Conservation (phyloP, 1,284 basidiomycete genomes). For the Farysia itapuensis region DNA sequence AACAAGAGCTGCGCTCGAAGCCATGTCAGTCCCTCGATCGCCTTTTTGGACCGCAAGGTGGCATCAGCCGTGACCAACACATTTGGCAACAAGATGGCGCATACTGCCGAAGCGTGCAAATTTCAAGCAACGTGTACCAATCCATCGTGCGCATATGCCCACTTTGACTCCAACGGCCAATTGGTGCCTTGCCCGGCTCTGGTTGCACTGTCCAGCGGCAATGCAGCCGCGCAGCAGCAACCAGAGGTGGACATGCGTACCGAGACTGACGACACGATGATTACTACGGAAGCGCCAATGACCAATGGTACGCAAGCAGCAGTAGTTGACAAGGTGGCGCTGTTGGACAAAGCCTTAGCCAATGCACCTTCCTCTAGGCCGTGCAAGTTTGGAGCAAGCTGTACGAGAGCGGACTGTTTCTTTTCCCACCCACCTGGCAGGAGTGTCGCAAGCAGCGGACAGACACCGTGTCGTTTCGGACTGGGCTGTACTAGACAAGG, state of each 20-base stretch:
- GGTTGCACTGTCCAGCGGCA: not conserved
- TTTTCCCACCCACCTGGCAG: conserved; percentile 31
- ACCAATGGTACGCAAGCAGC: not conserved
- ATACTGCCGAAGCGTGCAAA: conserved; percentile 3
- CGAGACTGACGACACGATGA: conserved; percentile 2
- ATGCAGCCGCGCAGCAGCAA: not conserved
- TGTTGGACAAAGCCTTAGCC: conserved; percentile 9
- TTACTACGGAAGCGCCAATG: not conserved
- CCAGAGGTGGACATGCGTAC: too few relatives aligned
- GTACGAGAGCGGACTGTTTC: conserved; percentile 41
- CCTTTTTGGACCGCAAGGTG: conserved; percentile 11
- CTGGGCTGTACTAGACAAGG: conserved; percentile 23
- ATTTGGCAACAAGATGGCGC: not conserved
- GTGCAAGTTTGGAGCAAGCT: conserved; percentile 38
- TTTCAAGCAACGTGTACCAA: conserved; percentile 34
- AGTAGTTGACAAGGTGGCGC: not conserved
- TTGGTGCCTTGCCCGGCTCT: not conserved
- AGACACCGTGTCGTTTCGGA: conserved; percentile 26
- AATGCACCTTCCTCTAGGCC: conserved; percentile 7
- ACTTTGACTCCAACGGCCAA: conserved; percentile 6
- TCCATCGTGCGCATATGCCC: conserved; percentile 17
- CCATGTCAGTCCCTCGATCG: conserved; percentile 52
- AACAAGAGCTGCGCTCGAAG: conserved; percentile 51
- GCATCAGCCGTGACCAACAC: not conserved
- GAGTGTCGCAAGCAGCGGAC: not conserved